Conservation (phyloP, 495 filamentous ascomycete species). For the Neurospora sp. region DNA sequence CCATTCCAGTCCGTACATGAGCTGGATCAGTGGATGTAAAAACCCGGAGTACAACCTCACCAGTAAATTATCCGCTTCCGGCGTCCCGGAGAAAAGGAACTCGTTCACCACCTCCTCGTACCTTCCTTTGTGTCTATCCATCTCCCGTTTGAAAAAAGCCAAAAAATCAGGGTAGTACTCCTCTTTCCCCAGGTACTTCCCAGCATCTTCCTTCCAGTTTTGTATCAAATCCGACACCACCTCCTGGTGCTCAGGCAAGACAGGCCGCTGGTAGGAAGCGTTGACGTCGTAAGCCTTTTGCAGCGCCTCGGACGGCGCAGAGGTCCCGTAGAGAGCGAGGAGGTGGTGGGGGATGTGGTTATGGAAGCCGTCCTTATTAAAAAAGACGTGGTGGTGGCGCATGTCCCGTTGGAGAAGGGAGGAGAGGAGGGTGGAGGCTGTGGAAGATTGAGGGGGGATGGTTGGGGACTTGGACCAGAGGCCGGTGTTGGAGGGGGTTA, state of each 20-base stretch:
- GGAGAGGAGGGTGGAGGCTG: conserved; percentile 7
- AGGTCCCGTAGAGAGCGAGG: conserved; percentile 66
- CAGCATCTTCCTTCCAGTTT: conserved; percentile 37
- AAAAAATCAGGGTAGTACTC: conserved; percentile 59
- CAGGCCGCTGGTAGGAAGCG: conserved; percentile 49
- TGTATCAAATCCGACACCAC: conserved; percentile 40
- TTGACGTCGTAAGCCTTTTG: conserved; percentile 49
- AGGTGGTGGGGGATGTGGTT: conserved; percentile 66
- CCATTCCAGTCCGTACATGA: conserved; percentile 78
- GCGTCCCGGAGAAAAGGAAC: conserved; percentile 52
- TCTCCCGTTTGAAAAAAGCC: conserved; percentile 61
- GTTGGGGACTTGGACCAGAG: conserved; percentile 26
- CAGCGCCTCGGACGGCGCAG: conserved; percentile 48
- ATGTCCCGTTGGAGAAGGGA: background rate
- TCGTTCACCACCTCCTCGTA: conserved; percentile 48
- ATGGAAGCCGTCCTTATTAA: conserved; percentile 58
- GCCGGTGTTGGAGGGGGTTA: conserved; percentile 47
- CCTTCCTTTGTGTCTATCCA: conserved; percentile 21
- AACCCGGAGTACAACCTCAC: conserved; percentile 41
- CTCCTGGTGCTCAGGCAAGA: conserved; percentile 29
- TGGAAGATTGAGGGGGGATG: conserved; percentile 42
- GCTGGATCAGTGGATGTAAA: conserved; percentile 74
- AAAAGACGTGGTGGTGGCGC: conserved; percentile 65
- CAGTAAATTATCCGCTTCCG: conserved; percentile 5
- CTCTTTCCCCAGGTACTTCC: conserved; percentile 35